Evolutionary conservation across 108 stramenopile species (phyloP).

Genomic region (Chaetoceros tenuissimus): DNA sequence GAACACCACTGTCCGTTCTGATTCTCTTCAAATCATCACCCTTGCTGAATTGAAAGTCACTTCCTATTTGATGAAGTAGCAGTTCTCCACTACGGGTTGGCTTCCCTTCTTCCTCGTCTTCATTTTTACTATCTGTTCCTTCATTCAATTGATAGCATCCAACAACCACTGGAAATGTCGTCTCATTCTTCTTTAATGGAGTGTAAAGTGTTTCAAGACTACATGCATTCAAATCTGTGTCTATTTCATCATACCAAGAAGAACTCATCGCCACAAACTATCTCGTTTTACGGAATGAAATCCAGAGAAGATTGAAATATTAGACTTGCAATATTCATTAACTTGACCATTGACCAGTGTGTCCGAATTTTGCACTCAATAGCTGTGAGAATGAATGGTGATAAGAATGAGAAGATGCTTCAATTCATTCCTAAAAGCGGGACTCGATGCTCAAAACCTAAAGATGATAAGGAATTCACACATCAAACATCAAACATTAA

Average conservation of each 20-base stretch:
- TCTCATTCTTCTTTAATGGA: not conserved
- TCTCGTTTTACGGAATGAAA: too few relatives aligned
- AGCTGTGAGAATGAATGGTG: too few relatives aligned
- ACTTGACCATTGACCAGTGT: too few relatives aligned
- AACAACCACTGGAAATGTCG: slow-evolving; percentile 35
- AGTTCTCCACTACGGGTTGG: slow-evolving; percentile 27
- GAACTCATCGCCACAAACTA: too few relatives aligned
- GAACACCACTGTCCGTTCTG: slow-evolving; percentile 28
- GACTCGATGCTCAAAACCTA: too few relatives aligned
- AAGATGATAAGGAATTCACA: too few relatives aligned
- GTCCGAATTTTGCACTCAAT: too few relatives aligned
- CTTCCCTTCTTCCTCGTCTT: slow-evolving; percentile 7
- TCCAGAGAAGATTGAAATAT: too few relatives aligned
- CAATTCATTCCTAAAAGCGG: too few relatives aligned
- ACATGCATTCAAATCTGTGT: slow-evolving; percentile 58
- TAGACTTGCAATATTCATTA: too few relatives aligned
- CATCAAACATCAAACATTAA: too few relatives aligned
- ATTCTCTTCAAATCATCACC: slow-evolving; percentile 11
- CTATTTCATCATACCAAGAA: slow-evolving; percentile 29
- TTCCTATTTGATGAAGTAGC: slow-evolving; percentile 19
- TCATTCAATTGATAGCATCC: slow-evolving; percentile 77
- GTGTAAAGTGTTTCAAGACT: slow-evolving; percentile 43
- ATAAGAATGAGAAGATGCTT: too few relatives aligned
- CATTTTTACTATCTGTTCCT: slow-evolving; percentile 6
- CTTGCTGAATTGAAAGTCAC: slow-evolving; percentile 1